These are phyloP conservation scores for Xylaria sp. DNA, from an alignment of 2,329 filamentous ascomycete genomes.

Conservation along the genomic window DNA sequence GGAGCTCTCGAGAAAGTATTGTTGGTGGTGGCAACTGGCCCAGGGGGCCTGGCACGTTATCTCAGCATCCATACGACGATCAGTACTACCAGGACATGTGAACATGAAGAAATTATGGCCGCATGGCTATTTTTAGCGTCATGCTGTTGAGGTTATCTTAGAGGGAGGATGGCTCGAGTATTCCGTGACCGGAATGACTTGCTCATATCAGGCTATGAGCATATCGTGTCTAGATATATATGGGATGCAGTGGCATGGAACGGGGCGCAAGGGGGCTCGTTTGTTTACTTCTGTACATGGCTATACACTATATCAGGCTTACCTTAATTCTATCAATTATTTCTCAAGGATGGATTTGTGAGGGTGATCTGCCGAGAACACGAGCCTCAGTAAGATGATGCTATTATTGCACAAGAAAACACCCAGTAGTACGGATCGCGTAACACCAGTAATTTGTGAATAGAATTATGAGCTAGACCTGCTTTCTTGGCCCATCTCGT, in stretches of 20 bases:
- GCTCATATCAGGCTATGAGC: conserved; percentile 13
- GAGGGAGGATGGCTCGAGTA: conserved; percentile 6
- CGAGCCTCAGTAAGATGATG: background rate
- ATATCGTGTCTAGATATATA: conserved; percentile 33
- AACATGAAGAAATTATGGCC: conserved; percentile 39
- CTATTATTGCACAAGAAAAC: background rate
- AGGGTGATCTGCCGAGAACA: background rate
- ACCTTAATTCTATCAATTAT: conserved; percentile 33
- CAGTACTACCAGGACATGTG: conserved; percentile 67
- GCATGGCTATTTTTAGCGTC: conserved; percentile 1
- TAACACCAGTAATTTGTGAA: background rate
- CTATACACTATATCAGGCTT: conserved; percentile 30
- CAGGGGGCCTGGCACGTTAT: conserved; percentile 50
- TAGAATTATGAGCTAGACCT: background rate
- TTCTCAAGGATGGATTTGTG: background rate
- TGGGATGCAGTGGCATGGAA: conserved; percentile 30
- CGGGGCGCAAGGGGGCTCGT: conserved; percentile 25
- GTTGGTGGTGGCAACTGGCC: conserved; percentile 59
- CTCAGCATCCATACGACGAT: conserved; percentile 61
- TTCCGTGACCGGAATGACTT: conserved; percentile 10
- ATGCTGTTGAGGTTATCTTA: background rate
- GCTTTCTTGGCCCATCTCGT: background rate
- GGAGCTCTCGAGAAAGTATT: conserved; percentile 65
- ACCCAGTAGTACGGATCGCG: background rate
- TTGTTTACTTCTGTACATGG: conserved; percentile 35